Evolutionary conservation across 164 flowering plant genomes (phyloP), one percentile per base, ranked within the genome.

Genomic region (Piper betle): DNA sequence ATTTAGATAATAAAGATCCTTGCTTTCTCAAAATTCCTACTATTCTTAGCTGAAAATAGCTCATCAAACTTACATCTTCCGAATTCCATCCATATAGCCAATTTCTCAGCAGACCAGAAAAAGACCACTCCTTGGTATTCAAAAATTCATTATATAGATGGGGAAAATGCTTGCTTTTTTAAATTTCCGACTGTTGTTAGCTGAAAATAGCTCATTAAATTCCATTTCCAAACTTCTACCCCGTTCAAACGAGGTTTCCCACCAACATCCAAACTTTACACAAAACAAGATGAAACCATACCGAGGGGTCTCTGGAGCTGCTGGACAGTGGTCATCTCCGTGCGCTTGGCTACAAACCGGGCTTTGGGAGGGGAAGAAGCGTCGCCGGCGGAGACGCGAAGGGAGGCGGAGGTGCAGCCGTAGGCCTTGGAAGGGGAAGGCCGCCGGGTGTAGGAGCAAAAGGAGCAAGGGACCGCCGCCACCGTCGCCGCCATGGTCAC

Each of bases 241-340:
- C 4, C 1, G 12, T 43, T 43, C 50, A 43, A 15, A 43, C 50
- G 12, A 3, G 8, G 6, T 8, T 8, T 8, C 8, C 8, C 8
- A 7, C 50, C 50, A 15, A 43, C 8, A 6, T 43, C 12, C 50
- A 15, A 3, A 43, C 1, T 8, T 3, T 10, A 15, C 12, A 8
- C 50, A 2, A 8, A 10, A 3, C 50, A 7, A 43, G 50, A 8
- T 43, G 50, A 43, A n/a, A 19, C 50, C 64, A 63, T 81, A 91
- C 97, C 69, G 39, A 91, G 78, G 59, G 97, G 96, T 42, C 91
- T 83, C 38, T 75, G 72, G 53, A 84, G 90, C 58, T 82, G 96
- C 20, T 41, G 75, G 56, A 91, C 96, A 13, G 84, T 53, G 13
- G 86, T 72, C 18, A 86, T 63, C 68, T 86, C 87, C 9, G 63